These are phyloP conservation scores for Jimgerdemannia flammicorona DNA, from an alignment of 192 early-diverging fungal species.

Conservation along the genomic window DNA sequence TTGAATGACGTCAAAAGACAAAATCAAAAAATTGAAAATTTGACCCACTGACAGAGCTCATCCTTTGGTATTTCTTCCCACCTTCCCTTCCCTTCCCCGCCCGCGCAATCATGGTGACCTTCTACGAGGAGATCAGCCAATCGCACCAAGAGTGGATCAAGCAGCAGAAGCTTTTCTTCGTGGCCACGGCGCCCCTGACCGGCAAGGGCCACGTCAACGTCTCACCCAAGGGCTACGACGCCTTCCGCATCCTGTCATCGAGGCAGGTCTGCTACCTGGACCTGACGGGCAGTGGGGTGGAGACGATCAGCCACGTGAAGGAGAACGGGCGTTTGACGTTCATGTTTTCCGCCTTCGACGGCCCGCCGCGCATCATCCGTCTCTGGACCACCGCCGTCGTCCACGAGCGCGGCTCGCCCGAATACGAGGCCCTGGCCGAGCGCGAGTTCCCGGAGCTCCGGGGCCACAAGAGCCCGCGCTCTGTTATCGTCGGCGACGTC, in stretches of 20 bases:
- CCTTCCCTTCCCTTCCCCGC: not conserved
- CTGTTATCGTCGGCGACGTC: conserved; percentile 52
- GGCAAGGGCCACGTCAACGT: conserved; percentile 49
- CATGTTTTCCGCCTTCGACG: conserved; percentile 66
- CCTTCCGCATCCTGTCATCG: conserved; percentile 40
- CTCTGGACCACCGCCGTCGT: conserved; percentile 53
- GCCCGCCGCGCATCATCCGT: conserved; percentile 52
- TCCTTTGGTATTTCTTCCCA: too few species aligned
- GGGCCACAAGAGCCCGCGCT: conserved; percentile 40
- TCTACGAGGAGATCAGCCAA: conserved; percentile 37
- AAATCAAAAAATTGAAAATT: too few species aligned
- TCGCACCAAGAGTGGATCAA: conserved; percentile 46
- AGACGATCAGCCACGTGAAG: conserved; percentile 60
- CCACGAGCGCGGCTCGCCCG: conserved; percentile 35
- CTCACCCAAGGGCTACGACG: conserved; percentile 60
- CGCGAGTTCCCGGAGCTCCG: conserved; percentile 40
- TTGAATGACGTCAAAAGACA: too few species aligned
- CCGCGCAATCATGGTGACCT: conserved; percentile 37
- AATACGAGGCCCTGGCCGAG: conserved; percentile 41
- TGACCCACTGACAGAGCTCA: too few species aligned
- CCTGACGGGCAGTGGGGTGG: conserved; percentile 43
- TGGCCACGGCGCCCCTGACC: conserved; percentile 50
- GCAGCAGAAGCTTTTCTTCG: conserved; percentile 57
- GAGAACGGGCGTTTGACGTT: conserved; percentile 63
- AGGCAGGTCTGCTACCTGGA: conserved; percentile 38